Evolutionary conservation across 2,329 filamentous ascomycete species (phyloP), one percentile per base, ranked within the genome.

Genomic region (Cercospora brassicicola): DNA sequence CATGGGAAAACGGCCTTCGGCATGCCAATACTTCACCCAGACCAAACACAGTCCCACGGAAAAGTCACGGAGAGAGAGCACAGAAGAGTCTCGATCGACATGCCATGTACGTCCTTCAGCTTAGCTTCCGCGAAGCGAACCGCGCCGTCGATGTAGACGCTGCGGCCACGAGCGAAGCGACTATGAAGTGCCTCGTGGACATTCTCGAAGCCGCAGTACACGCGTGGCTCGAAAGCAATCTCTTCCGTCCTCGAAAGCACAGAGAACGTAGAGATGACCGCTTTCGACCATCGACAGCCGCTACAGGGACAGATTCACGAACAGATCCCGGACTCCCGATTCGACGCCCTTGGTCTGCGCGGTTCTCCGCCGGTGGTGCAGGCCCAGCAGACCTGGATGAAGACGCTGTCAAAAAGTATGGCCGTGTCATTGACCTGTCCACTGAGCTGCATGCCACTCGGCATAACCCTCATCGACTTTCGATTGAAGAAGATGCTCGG

Each of bases 61-160:
- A 86, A 42, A 28, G 23, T n/a, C 23, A 31, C 7, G 23, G 53
- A 56, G 53, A 30, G 53, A 88, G 83, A 7, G 73, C 80, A 11
- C 84, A 83, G 53, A 94, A 92, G 76, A 85, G 88, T 0, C 82
- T 94, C 9, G 93, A 97, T 74, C 86, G 88, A 61, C 95, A 92
- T 89, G 93, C 94, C 0, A 94, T 94, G 89, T 98, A 97, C 74
- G 91, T 89, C 73, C 80, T 98, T n/a, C 87, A 87, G 30, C 86
- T 78, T 2, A 65, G 55, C 28, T 64, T 75, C 10, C 63, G 15
- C 61, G 68, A 64, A n/a, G 20, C 31, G 31, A 10, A 9, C 2
- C 33, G 11, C 28, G 31, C 20, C 13, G 15, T 26, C 3, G 8
- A 15, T 78, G 28, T 57, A 36, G 51, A 60, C 6, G 48, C 62